Base-by-base conservation (phyloP, 2,329 filamentous ascomycete genomes). In the Dichotomopilus funicola region DNA sequence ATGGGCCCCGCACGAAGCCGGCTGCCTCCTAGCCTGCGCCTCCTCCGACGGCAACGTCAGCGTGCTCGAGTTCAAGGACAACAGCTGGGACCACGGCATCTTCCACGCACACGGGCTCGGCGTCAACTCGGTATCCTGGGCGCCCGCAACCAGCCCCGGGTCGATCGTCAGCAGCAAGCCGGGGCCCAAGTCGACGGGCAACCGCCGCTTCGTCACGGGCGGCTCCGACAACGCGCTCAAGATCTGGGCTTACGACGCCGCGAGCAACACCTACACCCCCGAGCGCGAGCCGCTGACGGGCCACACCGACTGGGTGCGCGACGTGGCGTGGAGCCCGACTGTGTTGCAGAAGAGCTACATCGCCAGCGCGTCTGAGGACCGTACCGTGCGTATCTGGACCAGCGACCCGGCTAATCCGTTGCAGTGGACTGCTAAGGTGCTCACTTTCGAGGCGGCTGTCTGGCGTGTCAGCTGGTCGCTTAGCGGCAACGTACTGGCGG, bases 381-480 rank as follows among this genome's bases (percentile, higher is more conserved):
- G 95, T 80, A 96, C 91, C 7, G 92, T 97, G 60, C 85, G 91
- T 63, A 96, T 99, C 74, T 99, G 94, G 94, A 97, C 92, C 8
- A 86, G 82, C 34, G 87, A 90, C 65, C 74, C 80, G 33, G 76
- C 80, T 57, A 81, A 78, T 67, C 75, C 82, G 12, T 82, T 80
- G 31, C 83, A 89, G 66, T 99, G 94, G 94, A 83, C 86, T 56
- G 86, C 83, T 72, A 94, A 95, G 72, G 83, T 88, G 42, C 79
- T 99, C 61, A 83, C 86, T 66, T 95, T 99, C 65, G 92, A 96
- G 59, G 85, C 87, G 4, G 86, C 91, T 47, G 82, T 96, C 57
- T 99, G 94, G 94, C 85, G 94, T 54, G 94, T 96, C 46, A 96
- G 90, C 78, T 99, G 94, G 94, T 96, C 91, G 65, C 78, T 97